Conservation (phyloP, 2,329 filamentous ascomycete species). For the Aspergillus flavus region DNA sequence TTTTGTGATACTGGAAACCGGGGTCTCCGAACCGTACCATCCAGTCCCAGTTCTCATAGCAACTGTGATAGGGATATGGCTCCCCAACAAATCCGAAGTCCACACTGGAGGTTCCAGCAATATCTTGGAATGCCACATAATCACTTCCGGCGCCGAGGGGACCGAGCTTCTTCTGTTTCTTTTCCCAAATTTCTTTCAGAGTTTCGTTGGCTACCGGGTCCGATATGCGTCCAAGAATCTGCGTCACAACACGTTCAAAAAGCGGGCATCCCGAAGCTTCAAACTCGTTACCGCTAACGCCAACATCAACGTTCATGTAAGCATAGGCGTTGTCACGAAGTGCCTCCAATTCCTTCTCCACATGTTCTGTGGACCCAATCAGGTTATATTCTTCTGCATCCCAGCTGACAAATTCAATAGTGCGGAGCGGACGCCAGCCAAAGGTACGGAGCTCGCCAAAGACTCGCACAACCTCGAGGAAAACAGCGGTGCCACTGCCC, state of each 20-base stretch:
- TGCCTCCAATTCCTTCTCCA: slow-evolving; percentile 77
- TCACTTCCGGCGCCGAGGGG: slow-evolving; percentile 76
- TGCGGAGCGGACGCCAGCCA: slow-evolving; percentile 90
- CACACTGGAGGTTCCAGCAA: slow-evolving; percentile 84
- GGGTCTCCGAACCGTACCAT: slow-evolving; percentile 80
- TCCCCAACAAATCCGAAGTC: slow-evolving; percentile 77
- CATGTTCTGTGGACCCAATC: slow-evolving; percentile 91
- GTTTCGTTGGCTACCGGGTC: slow-evolving; percentile 75
- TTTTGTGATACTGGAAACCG: slow-evolving; percentile 75
- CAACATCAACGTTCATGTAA: slow-evolving; percentile 89
- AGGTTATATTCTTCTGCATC: slow-evolving; percentile 92
- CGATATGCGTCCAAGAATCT: slow-evolving; percentile 71
- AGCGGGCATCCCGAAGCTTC: slow-evolving; percentile 79
- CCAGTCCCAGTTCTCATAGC: slow-evolving; percentile 88
- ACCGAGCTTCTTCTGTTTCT: slow-evolving; percentile 60
- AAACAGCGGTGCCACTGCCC: slow-evolving; percentile 83
- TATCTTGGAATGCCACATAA: slow-evolving; percentile 86
- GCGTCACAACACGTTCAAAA: slow-evolving; percentile 71
- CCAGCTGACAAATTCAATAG: slow-evolving; percentile 96
- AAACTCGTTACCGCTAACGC: slow-evolving; percentile 74
- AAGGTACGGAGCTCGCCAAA: slow-evolving; percentile 75
- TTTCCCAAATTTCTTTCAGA: slow-evolving; percentile 74
- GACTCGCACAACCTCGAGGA: slow-evolving; percentile 84
- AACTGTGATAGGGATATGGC: slow-evolving; percentile 73
- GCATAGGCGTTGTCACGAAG: slow-evolving; percentile 76